These are phyloP conservation scores for Ilex aquifolium DNA, from an alignment of 257 asterid species.

Conservation along the genomic window DNA sequence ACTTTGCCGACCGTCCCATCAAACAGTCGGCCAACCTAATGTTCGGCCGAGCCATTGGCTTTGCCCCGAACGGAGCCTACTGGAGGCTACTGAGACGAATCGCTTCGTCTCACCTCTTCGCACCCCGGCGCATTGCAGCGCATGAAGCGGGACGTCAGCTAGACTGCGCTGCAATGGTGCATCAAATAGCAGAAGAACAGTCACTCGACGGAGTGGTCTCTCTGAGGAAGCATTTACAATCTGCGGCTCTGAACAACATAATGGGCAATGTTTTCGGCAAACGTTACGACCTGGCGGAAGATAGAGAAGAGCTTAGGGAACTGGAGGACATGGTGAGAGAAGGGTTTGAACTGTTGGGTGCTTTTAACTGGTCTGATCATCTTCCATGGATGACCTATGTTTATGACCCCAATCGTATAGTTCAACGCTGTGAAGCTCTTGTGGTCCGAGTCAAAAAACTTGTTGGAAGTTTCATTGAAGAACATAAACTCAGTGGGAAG, in stretches of 20 bases:
- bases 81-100: conserved; percentile 49
- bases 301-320: conserved; percentile 25
- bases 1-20: conserved; percentile 50
- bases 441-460: conserved; percentile 34
- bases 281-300: conserved; percentile 24
- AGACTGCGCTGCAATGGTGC: conserved; percentile 37
- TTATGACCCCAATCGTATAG: conserved; percentile 37
- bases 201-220: conserved; percentile 9
- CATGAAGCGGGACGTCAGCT: conserved; percentile 34
- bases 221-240: conserved; percentile 38
- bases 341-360: conserved; percentile 56
- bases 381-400: conserved; percentile 44
- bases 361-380: conserved; percentile 57
- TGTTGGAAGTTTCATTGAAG: conserved; percentile 32
- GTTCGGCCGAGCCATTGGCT: conserved; percentile 65
- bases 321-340: conserved; percentile 41
- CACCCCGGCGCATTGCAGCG: conserved; percentile 38
- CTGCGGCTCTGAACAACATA: conserved; percentile 39
- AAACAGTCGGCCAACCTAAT: conserved; percentile 57
- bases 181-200: conserved; percentile 29
- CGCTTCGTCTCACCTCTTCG: conserved; percentile 43
- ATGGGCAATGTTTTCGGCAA: conserved; percentile 48
- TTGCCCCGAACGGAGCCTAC: conserved; percentile 50
- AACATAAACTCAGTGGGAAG: conserved; percentile 12
- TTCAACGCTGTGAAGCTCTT: conserved; percentile 28